Evolutionary conservation across 768 basidiomycete species (phyloP).

Genomic region (Tephrocybe sp.): DNA sequence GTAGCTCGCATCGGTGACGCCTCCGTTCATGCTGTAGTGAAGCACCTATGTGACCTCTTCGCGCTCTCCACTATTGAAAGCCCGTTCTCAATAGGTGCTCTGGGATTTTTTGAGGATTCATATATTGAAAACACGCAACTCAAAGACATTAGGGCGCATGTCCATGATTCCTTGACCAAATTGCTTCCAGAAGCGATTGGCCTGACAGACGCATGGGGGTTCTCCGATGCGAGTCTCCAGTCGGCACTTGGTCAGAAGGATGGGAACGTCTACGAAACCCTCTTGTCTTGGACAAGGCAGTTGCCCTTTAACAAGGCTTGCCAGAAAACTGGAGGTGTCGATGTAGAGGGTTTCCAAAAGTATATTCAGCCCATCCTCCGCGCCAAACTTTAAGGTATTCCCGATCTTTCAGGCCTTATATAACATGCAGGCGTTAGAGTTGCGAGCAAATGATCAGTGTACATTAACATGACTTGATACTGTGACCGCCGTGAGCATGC

Average conservation of each 20-base stretch:
- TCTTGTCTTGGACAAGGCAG: slow-evolving; percentile 25
- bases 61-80: slow-evolving; percentile 23
- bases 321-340: slow-evolving; percentile 13
- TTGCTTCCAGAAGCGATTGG: slow-evolving; percentile 22
- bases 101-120: slow-evolving; percentile 23
- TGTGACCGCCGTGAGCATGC: no score
- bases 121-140: slow-evolving; percentile 16
- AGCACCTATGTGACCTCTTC: slow-evolving; percentile 20
- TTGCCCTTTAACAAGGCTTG: slow-evolving; percentile 17
- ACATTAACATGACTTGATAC: no score
- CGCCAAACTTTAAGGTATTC: no score
- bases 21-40: slow-evolving; percentile 10
- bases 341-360: neutral
- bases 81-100: slow-evolving; percentile 16
- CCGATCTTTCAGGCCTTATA: no score
- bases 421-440: no score
- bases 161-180: slow-evolving; percentile 8
- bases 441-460: no score
- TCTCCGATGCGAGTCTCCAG: slow-evolving; percentile 22
- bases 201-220: slow-evolving; percentile 24
- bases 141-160: slow-evolving; percentile 11
- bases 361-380: no score
- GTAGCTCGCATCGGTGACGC: slow-evolving; percentile 5
- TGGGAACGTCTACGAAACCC: slow-evolving; percentile 21
- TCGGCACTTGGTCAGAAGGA: slow-evolving; percentile 22